These are phyloP conservation scores for Lagenidium sp. DNA, from an alignment of 352 stramenopile species.

Conservation along the genomic window DNA sequence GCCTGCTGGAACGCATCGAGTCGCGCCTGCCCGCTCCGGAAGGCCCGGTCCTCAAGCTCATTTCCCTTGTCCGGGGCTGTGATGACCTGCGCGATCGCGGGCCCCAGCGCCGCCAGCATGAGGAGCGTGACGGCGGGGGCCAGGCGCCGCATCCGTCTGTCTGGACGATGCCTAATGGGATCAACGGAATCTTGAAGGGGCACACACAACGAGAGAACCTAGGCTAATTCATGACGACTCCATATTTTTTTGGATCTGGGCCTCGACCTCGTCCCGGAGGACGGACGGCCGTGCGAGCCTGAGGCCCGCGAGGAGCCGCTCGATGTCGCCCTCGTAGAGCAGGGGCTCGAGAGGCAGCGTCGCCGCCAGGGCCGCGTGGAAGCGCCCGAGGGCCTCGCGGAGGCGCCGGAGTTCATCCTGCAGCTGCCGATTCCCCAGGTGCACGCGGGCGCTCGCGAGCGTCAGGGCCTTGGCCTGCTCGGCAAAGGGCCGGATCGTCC, in stretches of 20 bases:
- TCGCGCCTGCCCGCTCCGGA: slow-evolving; percentile 26
- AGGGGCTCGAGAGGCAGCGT: slow-evolving; percentile 45
- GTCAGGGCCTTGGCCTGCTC: slow-evolving; percentile 48
- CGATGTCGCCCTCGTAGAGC: slow-evolving; percentile 39
- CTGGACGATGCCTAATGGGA: too few species aligned
- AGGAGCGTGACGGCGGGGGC: neutral
- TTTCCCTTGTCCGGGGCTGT: slow-evolving; percentile 58
- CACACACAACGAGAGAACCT: neutral
- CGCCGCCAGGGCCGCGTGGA: slow-evolving; percentile 28
- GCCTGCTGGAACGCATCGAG: slow-evolving; percentile 29
- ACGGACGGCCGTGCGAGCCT: neutral
- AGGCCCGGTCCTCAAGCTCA: slow-evolving; percentile 51
- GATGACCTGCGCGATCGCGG: slow-evolving; percentile 32
- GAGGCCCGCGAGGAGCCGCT: slow-evolving; percentile 4
- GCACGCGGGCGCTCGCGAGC: slow-evolving; percentile 35
- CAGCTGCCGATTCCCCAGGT: slow-evolving; percentile 37
- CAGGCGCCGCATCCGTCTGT: neutral
- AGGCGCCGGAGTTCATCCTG: slow-evolving; percentile 37
- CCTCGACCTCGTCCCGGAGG: neutral
- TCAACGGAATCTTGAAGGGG: neutral
- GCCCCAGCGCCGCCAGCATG: neutral
- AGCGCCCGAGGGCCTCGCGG: slow-evolving; percentile 21
- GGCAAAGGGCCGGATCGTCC: slow-evolving; percentile 49
- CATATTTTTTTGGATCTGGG: neutral
- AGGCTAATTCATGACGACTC: neutral